These are phyloP conservation scores for Hanseniaspora occidentalis DNA, from an alignment of 805 yeast species.

Conservation along the genomic window DNA sequence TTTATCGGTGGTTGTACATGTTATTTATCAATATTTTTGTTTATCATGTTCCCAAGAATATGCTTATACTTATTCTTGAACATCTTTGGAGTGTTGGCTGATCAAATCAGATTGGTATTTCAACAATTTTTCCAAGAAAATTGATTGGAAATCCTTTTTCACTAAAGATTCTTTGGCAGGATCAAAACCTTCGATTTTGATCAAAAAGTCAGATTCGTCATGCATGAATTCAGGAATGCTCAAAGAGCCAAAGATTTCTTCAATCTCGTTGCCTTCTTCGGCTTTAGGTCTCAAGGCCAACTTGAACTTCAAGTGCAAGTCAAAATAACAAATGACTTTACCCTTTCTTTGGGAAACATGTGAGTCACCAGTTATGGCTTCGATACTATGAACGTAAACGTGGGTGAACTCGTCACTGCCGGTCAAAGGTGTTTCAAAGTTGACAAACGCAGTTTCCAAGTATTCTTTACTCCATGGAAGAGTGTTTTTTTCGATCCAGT, in stretches of 20 bases:
- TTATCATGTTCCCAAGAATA: no score
- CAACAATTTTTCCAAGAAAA: slow-evolving; percentile 33
- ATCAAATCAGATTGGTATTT: slow-evolving; percentile 54
- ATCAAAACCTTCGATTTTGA: slow-evolving; percentile 33
- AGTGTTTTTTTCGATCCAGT: slow-evolving; percentile 61
- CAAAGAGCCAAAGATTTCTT: slow-evolving; percentile 32
- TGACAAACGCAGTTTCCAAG: slow-evolving; percentile 28
- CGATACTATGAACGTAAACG: slow-evolving; percentile 8
- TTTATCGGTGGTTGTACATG: no score
- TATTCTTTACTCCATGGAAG: slow-evolving; percentile 50
- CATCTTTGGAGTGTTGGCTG: slow-evolving; percentile 45
- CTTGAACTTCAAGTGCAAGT: slow-evolving; percentile 34
- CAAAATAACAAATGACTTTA: slow-evolving; percentile 64
- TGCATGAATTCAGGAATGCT: slow-evolving; percentile 59
- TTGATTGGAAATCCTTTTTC: slow-evolving; percentile 39
- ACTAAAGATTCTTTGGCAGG: slow-evolving; percentile 28
- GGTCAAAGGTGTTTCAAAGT: slow-evolving; percentile 9
- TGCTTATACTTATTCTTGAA: slow-evolving; percentile 32
- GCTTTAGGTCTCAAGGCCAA: slow-evolving; percentile 20
- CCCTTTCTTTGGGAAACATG: slow-evolving; percentile 80
- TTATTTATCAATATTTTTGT: neutral
- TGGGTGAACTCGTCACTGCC: slow-evolving; percentile 12
- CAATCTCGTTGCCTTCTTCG: slow-evolving; percentile 21
- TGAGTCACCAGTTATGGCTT: slow-evolving; percentile 52
- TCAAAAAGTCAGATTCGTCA: slow-evolving; percentile 61